Conservation (phyloP, 1,284 basidiomycete species). For the Gymnopus androsaceus region DNA sequence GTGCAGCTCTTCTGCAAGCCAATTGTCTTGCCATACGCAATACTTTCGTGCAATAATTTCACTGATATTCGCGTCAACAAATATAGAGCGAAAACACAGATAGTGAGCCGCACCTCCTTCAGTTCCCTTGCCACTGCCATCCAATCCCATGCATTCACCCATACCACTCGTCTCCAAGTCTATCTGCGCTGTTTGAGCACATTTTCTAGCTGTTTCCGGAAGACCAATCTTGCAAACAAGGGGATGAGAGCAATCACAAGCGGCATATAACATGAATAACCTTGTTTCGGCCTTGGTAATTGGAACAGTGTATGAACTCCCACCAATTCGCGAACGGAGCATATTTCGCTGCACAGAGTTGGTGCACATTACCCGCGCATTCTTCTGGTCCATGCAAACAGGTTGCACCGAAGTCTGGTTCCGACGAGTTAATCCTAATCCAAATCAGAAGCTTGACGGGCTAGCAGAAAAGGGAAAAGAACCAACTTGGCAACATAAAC, state of each 20-base stretch:
- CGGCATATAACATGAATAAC: not conserved
- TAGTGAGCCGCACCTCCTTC: conserved; percentile 67
- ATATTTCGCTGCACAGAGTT: conserved; percentile 75
- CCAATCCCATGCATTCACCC: conserved; percentile 32
- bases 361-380: conserved; percentile 83
- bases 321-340: conserved; percentile 62
- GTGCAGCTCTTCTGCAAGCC: conserved; percentile 81
- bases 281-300: conserved; percentile 49
- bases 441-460: not conserved
- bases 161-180: conserved; percentile 54
- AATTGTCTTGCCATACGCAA: conserved; percentile 46
- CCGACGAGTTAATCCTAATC: conserved; percentile 61
- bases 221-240: conserved; percentile 49
- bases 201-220: conserved; percentile 64
- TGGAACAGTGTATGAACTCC: conserved; percentile 76
- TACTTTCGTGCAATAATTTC: conserved; percentile 60
- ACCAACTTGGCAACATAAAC: conserved; percentile 75
- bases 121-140: conserved; percentile 55
- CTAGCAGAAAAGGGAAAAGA: conserved; percentile 16
- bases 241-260: not conserved
- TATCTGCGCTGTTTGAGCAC: conserved; percentile 62
- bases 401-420: conserved; percentile 68
- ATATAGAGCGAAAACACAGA: no score
- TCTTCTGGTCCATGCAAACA: conserved; percentile 81
- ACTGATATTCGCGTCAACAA: not conserved